These are phyloP conservation scores for Vitis amurensis DNA, from an alignment of 164 flowering plant genomes.

Conservation along the genomic window DNA sequence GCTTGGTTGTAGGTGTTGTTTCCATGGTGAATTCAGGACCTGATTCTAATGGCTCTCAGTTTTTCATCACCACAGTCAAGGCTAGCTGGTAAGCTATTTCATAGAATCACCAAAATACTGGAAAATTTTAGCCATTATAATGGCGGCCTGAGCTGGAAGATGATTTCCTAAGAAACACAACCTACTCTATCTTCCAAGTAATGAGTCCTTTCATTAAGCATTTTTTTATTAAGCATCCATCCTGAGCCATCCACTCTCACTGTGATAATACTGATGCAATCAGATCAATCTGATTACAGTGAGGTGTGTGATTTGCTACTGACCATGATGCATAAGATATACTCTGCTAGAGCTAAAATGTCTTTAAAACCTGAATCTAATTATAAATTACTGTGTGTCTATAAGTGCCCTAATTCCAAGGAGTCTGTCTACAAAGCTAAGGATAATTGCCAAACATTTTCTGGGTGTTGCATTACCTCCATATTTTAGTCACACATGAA, in stretches of 20 bases:
- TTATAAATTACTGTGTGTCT: neutral
- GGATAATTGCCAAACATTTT: neutral
- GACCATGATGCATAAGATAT: too few relatives aligned
- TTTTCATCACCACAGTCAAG: conserved; percentile 92
- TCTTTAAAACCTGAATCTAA: too few relatives aligned
- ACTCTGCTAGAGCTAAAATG: too few relatives aligned
- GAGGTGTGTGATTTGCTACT: too few relatives aligned
- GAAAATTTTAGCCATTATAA: neutral
- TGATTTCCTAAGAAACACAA: neutral
- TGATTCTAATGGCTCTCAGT: conserved; percentile 95
- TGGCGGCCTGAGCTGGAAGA: neutral
- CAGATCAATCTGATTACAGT: too few relatives aligned
- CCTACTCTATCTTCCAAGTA: neutral
- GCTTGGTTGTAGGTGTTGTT: conserved; percentile 64
- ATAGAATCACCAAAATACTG: neutral
- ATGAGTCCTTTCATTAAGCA: too few relatives aligned
- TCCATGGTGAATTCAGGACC: conserved; percentile 98
- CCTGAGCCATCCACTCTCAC: too few relatives aligned
- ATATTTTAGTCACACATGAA: neutral
- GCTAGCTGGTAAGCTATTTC: conserved; percentile 74
- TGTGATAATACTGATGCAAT: too few relatives aligned
- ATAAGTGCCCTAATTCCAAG: neutral
- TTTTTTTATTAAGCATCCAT: too few relatives aligned
- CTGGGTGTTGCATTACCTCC: neutral
- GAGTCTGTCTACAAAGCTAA: neutral